Conservation (phyloP, 2,329 filamentous ascomycete species). For the Fusarium dimerum region DNA sequence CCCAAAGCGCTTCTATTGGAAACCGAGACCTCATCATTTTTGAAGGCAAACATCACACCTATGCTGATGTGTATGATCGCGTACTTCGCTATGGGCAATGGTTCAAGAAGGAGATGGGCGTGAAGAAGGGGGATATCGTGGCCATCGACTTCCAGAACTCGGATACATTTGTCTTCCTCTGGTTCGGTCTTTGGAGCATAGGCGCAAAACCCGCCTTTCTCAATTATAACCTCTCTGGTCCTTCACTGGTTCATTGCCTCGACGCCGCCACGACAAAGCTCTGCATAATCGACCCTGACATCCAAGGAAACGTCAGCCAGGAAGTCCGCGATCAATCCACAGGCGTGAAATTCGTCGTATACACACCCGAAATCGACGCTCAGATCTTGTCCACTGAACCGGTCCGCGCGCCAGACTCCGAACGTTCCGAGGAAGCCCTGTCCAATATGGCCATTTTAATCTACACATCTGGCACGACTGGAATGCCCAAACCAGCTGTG, state of each 20-base stretch:
- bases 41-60: conserved; percentile 70
- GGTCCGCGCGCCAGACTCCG: conserved; percentile 58
- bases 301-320: conserved; percentile 58
- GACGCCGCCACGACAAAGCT: conserved; percentile 66
- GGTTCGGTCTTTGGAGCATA: conserved; percentile 79
- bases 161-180: conserved; percentile 73
- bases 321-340: conserved; percentile 54
- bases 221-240: conserved; percentile 79
- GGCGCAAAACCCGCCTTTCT: conserved; percentile 83
- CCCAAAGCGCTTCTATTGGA: conserved; percentile 52
- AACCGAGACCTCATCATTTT: conserved; percentile 65
- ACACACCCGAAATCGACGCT: conserved; percentile 59
- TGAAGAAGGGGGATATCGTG: conserved; percentile 74
- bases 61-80: conserved; percentile 71
- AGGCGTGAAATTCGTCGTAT: conserved; percentile 59
- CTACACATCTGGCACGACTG: conserved; percentile 84
- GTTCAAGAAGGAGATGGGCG: conserved; percentile 63
- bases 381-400: conserved; percentile 54
- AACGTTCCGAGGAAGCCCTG: conserved; percentile 50
- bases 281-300: conserved; percentile 66
- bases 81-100: conserved; percentile 74
- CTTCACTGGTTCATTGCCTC: conserved; percentile 73
- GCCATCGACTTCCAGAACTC: conserved; percentile 82
- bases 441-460: conserved; percentile 72
- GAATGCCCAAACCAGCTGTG: conserved; percentile 77